Evolutionary conservation across 345 rosid genomes (phyloP).

Genomic region (Syzygium oleosum): DNA sequence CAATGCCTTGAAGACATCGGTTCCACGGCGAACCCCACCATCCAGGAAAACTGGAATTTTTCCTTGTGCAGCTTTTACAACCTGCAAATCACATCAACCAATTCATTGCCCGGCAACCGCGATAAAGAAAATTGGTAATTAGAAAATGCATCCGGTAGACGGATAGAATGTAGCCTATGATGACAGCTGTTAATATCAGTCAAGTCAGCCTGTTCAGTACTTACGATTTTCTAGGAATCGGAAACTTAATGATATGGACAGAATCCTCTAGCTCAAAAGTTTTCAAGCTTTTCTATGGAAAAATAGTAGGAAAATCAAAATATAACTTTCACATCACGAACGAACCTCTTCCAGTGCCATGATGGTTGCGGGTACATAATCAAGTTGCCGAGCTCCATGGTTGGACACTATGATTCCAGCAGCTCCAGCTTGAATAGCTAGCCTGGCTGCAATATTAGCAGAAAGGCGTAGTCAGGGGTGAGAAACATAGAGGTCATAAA

Average conservation of each 20-base stretch:
- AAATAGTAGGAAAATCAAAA: background rate
- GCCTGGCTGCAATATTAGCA: slow-evolving; percentile 42
- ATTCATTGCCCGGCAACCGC: background rate
- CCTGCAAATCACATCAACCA: slow-evolving; percentile 20
- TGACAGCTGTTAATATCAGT: background rate
- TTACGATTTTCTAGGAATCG: background rate
- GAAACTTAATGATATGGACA: background rate
- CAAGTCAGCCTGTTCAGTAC: background rate
- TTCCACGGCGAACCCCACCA: slow-evolving; percentile 97
- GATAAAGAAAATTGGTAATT: background rate
- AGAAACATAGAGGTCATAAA: background rate
- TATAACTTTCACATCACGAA: background rate
- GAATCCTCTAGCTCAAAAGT: background rate
- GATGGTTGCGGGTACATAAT: slow-evolving; percentile 80
- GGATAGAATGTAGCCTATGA: background rate
- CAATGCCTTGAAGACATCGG: slow-evolving; percentile 95
- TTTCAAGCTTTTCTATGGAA: background rate
- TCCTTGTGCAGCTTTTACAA: slow-evolving; percentile 83
- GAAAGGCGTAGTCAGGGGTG: background rate
- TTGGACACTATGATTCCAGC: slow-evolving; percentile 94
- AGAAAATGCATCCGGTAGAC: background rate
- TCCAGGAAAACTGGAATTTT: slow-evolving; percentile 86
- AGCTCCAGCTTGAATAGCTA: slow-evolving; percentile 64
- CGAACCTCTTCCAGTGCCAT: slow-evolving; percentile 81
- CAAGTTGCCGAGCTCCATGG: slow-evolving; percentile 96